Conservation (phyloP, 1,284 basidiomycete species). For the Fomitiporia mediterranea region DNA sequence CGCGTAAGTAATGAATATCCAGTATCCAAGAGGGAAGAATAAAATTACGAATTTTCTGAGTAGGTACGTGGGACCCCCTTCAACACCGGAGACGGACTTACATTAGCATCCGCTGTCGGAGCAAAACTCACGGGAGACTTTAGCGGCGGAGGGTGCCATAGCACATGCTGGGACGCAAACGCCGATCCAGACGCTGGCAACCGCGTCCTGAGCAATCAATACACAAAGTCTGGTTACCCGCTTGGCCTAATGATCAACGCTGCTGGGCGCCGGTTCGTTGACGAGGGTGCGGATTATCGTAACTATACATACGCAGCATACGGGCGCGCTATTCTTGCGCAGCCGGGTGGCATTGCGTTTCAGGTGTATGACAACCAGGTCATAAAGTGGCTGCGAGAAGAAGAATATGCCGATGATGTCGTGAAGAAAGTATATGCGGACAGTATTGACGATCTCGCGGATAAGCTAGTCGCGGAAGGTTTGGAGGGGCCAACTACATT, state of each 20-base stretch:
- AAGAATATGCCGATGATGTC: constrained; percentile 60
- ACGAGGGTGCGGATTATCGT: constrained; percentile 65
- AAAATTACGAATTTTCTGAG: not conserved
- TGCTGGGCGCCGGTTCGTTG: constrained; percentile 54
- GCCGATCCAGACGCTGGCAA: constrained; percentile 46
- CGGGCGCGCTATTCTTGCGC: constrained; percentile 51
- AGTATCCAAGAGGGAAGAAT: not conserved
- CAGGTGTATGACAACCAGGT: constrained; percentile 56
- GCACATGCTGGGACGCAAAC: constrained; percentile 68
- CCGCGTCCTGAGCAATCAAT: constrained; percentile 58
- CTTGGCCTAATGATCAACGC: constrained; percentile 63
- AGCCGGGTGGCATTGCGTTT: constrained; percentile 55
- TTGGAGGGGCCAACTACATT: constrained; percentile 40
- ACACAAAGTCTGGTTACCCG: constrained; percentile 68
- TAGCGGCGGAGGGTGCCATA: constrained; percentile 49
- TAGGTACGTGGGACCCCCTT: constrained; percentile 67
- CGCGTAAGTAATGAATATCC: constrained; percentile 36
- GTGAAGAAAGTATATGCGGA: constrained; percentile 49
- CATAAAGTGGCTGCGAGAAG: constrained; percentile 42
- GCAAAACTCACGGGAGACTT: constrained; percentile 57
- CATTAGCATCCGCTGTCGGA: constrained; percentile 46
- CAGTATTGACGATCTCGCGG: constrained; percentile 47
- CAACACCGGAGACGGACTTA: constrained; percentile 60
- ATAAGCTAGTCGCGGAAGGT: constrained; percentile 42
- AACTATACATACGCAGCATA: constrained; percentile 71